phyloP scores from a whole-genome alignment of 2,329 filamentous ascomycete species.

The Magnaporthiopsis incrustans region DNA sequence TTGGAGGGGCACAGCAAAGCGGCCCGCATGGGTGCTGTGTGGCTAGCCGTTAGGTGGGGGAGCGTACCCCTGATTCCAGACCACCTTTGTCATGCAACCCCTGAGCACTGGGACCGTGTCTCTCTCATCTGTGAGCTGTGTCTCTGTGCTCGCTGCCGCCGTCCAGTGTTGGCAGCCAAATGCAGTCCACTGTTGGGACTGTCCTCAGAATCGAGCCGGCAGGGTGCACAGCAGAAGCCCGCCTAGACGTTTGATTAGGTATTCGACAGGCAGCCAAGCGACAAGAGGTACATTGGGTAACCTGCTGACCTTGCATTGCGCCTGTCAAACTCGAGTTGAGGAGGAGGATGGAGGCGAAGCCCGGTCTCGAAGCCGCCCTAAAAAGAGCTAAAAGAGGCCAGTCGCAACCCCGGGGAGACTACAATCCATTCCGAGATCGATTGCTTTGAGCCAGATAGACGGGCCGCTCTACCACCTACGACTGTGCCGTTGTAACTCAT shows the following conservation, averaged over 20 bases:
- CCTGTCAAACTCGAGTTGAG: not conserved
- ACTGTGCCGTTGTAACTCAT: no score
- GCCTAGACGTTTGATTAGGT: not conserved
- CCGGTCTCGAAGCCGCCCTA: not conserved
- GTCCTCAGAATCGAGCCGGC: no score
- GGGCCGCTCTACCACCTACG: not conserved
- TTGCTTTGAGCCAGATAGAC: not conserved
- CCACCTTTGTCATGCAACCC: not conserved
- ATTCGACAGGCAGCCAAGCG: not conserved
- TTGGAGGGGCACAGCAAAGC: not conserved
- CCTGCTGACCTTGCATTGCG: not conserved
- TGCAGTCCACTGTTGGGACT: not conserved
- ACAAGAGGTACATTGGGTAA: not conserved
- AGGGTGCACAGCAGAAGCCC: not conserved
- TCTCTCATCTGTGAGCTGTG: not conserved
- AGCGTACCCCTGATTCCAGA: not conserved
- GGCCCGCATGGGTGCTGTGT: not conserved
- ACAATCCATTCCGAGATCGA: not conserved
- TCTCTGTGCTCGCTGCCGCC: not conserved
- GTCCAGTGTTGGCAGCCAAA: not conserved
- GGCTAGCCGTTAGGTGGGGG: not conserved
- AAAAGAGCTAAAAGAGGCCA: not conserved
- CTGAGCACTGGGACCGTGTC: not conserved
- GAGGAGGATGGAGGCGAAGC: not conserved
- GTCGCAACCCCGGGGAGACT: not conserved